Percentiles rank a stretch among this genome's conserved stretches.
Conservation (phyloP, 306 rosid genomes). For the Trifolium dubium region DNA sequence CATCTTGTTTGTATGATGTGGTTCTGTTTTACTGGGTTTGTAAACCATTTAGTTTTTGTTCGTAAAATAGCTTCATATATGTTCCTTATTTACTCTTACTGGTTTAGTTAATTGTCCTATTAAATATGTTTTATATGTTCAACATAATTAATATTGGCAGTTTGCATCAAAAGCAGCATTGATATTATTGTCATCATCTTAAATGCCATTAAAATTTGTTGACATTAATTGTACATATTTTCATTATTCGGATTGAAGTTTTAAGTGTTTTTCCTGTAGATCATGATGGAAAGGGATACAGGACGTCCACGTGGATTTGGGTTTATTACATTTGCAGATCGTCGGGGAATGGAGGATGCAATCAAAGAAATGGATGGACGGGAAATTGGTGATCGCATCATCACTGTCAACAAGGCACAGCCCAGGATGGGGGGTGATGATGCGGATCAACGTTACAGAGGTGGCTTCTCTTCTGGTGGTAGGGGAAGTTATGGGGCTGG, state of each 20-base stretch:
- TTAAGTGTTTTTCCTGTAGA: constrained; percentile 62
- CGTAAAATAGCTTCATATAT: constrained; percentile 14
- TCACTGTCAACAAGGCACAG: constrained; percentile 93
- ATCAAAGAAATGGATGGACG: constrained; percentile 95
- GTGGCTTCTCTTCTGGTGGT: constrained; percentile 84
- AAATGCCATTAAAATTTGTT: constrained; percentile 28
- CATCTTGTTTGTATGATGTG: constrained; percentile 23
- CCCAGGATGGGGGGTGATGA: constrained; percentile 92
- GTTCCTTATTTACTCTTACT: constrained; percentile 34
- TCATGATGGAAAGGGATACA: constrained; percentile 92
- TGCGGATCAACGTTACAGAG: constrained; percentile 70
- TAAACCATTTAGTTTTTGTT: constrained; percentile 4
- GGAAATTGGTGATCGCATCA: constrained; percentile 79
- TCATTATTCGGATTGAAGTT: constrained; percentile 38
- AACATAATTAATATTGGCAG: constrained; percentile 22
- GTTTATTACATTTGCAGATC: constrained; percentile 89
- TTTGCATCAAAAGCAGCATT: constrained; percentile 35
- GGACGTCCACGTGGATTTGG: constrained; percentile 99
- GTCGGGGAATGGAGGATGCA: constrained; percentile 97
- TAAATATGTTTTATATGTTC: constrained; percentile 16
- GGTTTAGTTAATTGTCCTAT: neutral
- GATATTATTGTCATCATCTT: constrained; percentile 11
- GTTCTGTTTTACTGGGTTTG: constrained; percentile 23
- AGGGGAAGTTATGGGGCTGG: constrained; percentile 74
- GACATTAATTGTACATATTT: constrained; percentile 32